A percentile compares a stretch with the other conserved stretches of the same genome.
Evolutionary conservation across 495 filamentous ascomycete species (phyloP).

Genomic region (Penicillium paradoxum): DNA sequence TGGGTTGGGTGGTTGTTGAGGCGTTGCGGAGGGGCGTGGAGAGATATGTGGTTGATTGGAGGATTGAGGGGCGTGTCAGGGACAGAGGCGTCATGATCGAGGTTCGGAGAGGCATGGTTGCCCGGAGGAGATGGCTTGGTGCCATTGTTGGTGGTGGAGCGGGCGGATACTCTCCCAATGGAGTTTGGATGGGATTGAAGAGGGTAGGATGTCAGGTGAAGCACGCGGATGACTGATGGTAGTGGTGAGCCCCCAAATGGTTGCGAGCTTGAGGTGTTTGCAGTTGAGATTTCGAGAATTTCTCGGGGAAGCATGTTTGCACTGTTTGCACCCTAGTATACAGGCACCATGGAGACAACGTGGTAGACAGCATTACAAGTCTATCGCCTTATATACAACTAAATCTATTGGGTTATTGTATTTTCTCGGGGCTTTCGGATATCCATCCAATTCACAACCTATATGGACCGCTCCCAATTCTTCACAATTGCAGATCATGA

Average conservation of each 20-base stretch:
- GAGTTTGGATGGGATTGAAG: not conserved
- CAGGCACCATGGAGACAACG: not conserved
- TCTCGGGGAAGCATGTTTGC: slow-evolving; percentile 34
- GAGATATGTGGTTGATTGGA: slow-evolving; percentile 17
- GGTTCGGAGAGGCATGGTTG: slow-evolving; percentile 32
- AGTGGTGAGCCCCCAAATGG: slow-evolving; percentile 6
- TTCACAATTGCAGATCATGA: not conserved
- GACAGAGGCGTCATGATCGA: slow-evolving; percentile 27
- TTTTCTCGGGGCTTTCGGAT: no score
- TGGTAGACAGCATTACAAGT: no score
- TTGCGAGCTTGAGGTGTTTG: slow-evolving; percentile 24
- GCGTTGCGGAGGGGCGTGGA: slow-evolving; percentile 12
- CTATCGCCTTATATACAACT: no score
- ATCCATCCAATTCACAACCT: not conserved
- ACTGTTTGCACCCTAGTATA: slow-evolving; percentile 30
- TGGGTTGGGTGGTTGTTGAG: slow-evolving; percentile 16
- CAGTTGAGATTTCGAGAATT: slow-evolving; percentile 29
- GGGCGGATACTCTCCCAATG: not conserved
- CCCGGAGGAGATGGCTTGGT: slow-evolving; percentile 34
- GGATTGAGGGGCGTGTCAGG: slow-evolving; percentile 20
- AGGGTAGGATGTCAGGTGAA: not conserved
- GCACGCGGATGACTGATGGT: not conserved
- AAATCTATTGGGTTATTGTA: no score
- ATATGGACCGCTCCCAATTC: not conserved
- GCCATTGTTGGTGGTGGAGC: slow-evolving; percentile 23